Conservation (phyloP, 2,329 filamentous ascomycete genomes). For the Trichothecium roseum region DNA sequence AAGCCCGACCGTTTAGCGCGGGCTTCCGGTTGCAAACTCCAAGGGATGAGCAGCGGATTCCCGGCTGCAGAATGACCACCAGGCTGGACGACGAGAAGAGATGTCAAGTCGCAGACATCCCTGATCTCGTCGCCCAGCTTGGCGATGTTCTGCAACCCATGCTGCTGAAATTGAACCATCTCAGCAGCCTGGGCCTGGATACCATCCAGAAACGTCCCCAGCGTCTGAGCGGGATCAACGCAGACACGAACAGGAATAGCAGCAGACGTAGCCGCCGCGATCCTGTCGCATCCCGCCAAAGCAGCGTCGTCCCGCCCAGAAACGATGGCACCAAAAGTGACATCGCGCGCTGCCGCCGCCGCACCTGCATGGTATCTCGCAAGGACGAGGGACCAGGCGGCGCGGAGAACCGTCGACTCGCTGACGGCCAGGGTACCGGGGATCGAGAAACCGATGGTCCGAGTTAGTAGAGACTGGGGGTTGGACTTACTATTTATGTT, state of each 20-base stretch:
- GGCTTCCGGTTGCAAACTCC: too few relatives aligned
- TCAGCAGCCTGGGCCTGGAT: constrained; percentile 6
- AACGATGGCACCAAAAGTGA: constrained; percentile 14
- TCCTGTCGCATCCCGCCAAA: constrained; percentile 2
- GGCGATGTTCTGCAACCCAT: constrained; percentile 8
- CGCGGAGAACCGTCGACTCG: constrained; percentile 1
- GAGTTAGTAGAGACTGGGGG: not conserved
- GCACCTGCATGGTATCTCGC: constrained; percentile 9
- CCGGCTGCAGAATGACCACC: not conserved
- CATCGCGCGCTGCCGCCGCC: too few relatives aligned
- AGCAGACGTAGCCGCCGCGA: constrained; percentile 5
- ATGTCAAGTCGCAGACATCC: constrained; percentile 1
- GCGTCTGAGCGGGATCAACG: constrained; percentile 2
- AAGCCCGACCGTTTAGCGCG: not conserved
- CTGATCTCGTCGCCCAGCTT: constrained; percentile 4
- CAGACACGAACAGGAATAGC: constrained; percentile 6
- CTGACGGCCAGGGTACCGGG: constrained; percentile 1
- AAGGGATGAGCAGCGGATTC: not conserved
- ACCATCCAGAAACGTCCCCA: constrained; percentile 3
- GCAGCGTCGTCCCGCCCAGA: constrained; percentile 12
- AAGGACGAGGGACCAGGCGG: constrained; percentile 4
- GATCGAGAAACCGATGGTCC: not conserved
- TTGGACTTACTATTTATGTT: not conserved
- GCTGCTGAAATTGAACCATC: constrained; percentile 10
- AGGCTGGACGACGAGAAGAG: constrained; percentile 2